phyloP scores from a whole-genome alignment of 2,329 filamentous ascomycete genomes.

The Cercospora brassicicola region DNA sequence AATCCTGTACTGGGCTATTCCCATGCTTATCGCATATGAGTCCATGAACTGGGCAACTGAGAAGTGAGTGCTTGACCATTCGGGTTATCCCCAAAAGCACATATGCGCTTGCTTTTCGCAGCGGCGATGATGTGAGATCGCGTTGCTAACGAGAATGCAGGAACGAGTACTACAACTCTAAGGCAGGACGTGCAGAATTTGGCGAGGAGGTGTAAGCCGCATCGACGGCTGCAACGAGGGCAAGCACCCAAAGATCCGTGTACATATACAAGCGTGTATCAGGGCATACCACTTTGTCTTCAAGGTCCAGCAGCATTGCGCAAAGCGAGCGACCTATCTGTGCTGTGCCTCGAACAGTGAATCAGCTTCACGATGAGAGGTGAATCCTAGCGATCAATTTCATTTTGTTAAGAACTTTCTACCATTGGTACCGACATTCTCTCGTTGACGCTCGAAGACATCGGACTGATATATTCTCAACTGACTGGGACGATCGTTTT shows the following conservation, averaged over 20 bases:
- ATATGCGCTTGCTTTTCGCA: not conserved
- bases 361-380: not conserved
- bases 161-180: constrained; percentile 80
- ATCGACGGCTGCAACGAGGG: not conserved
- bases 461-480: not conserved
- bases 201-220: constrained; percentile 44
- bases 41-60: constrained; percentile 88
- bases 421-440: not conserved
- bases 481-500: not conserved
- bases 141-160: constrained; percentile 45
- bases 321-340: not conserved
- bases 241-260: constrained; percentile 7
- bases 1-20: constrained; percentile 84
- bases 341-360: not conserved
- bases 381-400: not conserved
- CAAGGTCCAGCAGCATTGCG: not conserved
- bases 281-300: not conserved
- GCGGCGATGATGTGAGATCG: not conserved
- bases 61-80: constrained; percentile 60
- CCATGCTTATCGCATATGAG: constrained; percentile 75
- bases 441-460: not conserved
- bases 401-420: not conserved
- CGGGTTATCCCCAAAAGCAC: not conserved
- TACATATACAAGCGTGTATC: constrained; percentile 4
- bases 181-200: constrained; percentile 63